phyloP scores from a whole-genome alignment of 2,329 filamentous ascomycete genomes.

The Xylaria sp. region DNA sequence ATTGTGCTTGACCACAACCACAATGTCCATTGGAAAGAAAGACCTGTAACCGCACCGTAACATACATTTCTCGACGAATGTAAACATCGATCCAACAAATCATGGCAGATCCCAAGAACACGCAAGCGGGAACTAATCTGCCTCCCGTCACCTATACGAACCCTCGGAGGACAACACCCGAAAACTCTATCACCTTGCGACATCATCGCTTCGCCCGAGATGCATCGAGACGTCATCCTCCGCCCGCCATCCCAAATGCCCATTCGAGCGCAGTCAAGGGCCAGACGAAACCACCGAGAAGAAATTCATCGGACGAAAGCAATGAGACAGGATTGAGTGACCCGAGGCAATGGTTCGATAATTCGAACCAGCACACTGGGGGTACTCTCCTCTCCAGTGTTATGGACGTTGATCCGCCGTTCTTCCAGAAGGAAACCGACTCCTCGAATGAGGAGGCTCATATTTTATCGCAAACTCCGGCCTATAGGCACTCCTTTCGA shows the following conservation, averaged over 20 bases:
- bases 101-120: slow-evolving; percentile 45
- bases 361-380: slow-evolving; percentile 61
- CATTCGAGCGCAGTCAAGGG: slow-evolving; percentile 25
- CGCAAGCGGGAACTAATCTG: slow-evolving; percentile 39
- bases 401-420: slow-evolving; percentile 67
- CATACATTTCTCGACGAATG: slow-evolving; percentile 31
- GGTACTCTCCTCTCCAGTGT: slow-evolving; percentile 53
- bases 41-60: slow-evolving; percentile 11
- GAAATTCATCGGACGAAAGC: slow-evolving; percentile 61
- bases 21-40: slow-evolving; percentile 32
- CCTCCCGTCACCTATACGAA: slow-evolving; percentile 45
- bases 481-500: slow-evolving; percentile 45
- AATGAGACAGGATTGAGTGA: slow-evolving; percentile 61
- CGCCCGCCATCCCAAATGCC: slow-evolving; percentile 29
- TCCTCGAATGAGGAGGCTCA: slow-evolving; percentile 60
- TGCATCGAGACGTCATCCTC: slow-evolving; percentile 45
- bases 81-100: slow-evolving; percentile 29
- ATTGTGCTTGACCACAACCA: slow-evolving; percentile 22
- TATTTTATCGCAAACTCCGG: slow-evolving; percentile 41
- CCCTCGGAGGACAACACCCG: slow-evolving; percentile 54
- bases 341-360: slow-evolving; percentile 64
- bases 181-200: slow-evolving; percentile 59
- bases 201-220: slow-evolving; percentile 59
- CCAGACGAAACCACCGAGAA: slow-evolving; percentile 40
- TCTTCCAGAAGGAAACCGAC: slow-evolving; percentile 63